phyloP scores from a whole-genome alignment of 148 eudicot species.

The Salicornia ramosissima region DNA sequence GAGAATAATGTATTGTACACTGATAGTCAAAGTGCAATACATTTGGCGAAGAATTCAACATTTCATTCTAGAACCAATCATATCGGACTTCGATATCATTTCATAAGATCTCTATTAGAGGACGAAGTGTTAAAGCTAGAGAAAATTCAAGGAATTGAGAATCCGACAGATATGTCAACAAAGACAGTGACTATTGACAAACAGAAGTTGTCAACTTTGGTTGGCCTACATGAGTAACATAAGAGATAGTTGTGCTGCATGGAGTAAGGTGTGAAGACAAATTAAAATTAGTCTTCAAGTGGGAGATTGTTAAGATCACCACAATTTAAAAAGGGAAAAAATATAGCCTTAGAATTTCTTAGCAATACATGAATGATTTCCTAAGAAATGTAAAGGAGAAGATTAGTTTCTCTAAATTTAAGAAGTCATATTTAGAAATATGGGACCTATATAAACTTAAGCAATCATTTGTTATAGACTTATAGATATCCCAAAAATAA shows the following conservation, averaged over 20 bases:
- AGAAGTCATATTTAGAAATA: too few relatives aligned
- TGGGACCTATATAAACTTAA: too few relatives aligned
- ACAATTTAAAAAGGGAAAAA: too few relatives aligned
- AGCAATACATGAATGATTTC: too few relatives aligned
- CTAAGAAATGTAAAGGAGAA: too few relatives aligned
- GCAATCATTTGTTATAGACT: too few relatives aligned
- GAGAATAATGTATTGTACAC: constrained; percentile 5
- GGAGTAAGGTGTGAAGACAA: not conserved
- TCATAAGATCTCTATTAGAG: not conserved
- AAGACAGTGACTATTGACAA: constrained; percentile 6
- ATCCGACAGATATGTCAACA: constrained; percentile 8
- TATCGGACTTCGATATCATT: constrained; percentile 6
- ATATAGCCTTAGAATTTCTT: too few relatives aligned
- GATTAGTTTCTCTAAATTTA: too few relatives aligned
- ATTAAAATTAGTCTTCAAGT: not conserved
- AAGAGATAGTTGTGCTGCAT: not conserved
- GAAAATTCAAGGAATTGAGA: not conserved
- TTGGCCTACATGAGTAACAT: not conserved
- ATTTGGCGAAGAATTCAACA: constrained; percentile 10
- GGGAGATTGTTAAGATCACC: constrained; percentile 1
- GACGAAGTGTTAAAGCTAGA: not conserved
- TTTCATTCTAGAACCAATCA: constrained; percentile 22
- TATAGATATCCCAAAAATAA: too few relatives aligned
- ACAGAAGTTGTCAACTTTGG: not conserved
- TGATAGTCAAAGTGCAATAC: constrained; percentile 23